Percentiles rank a stretch among this genome's conserved stretches.
phyloP scores from a whole-genome alignment of 345 rosid species.

The Lagerstroemia speciosa region DNA sequence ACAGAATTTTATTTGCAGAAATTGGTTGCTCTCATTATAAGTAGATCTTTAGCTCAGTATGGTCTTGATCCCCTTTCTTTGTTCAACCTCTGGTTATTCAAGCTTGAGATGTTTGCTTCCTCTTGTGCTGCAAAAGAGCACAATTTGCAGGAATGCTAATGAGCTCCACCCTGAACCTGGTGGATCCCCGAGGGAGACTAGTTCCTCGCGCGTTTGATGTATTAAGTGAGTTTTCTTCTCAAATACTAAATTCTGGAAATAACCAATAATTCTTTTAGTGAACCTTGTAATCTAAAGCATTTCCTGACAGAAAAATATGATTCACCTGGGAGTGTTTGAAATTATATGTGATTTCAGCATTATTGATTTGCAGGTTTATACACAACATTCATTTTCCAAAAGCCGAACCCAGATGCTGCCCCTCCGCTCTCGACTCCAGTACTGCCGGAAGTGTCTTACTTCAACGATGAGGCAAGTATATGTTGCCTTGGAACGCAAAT shows the following conservation, averaged over 20 bases:
- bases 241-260: neutral
- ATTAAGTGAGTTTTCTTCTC: slow-evolving; percentile 37
- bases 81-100: neutral
- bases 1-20: neutral
- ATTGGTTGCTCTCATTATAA: neutral
- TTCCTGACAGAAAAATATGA: neutral
- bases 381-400: slow-evolving; percentile 78
- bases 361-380: slow-evolving; percentile 55
- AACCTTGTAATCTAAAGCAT: neutral
- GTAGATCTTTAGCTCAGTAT: neutral
- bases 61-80: neutral
- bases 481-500: neutral
- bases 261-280: neutral
- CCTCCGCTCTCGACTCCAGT: slow-evolving; percentile 78
- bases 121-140: slow-evolving; percentile 33
- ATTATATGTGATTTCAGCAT: neutral
- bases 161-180: slow-evolving; percentile 64
- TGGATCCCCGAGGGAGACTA: slow-evolving; percentile 85
- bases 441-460: slow-evolving; percentile 36
- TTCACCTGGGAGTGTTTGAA: neutral
- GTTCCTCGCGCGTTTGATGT: slow-evolving; percentile 79
- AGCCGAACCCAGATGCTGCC: slow-evolving; percentile 85
- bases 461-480: slow-evolving; percentile 63
- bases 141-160: slow-evolving; percentile 61
- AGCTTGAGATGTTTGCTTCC: slow-evolving; percentile 10